Base-by-base conservation (phyloP, 2,329 filamentous ascomycete species). In the Xenosphaeropsis pyriputrescens region DNA sequence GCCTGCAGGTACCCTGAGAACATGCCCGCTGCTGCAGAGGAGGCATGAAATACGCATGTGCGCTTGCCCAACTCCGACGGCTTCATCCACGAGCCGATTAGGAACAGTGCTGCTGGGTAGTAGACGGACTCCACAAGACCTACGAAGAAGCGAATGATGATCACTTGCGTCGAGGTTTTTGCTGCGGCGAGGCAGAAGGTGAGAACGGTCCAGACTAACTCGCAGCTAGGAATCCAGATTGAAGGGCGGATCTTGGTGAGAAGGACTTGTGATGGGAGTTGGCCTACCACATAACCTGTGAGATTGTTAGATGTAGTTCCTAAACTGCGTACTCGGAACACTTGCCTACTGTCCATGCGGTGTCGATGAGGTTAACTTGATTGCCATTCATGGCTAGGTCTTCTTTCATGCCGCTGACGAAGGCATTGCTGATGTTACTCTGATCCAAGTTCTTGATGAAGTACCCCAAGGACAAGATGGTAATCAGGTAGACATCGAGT, bases 211-310 rank as follows among this genome's bases (percentile, higher is more conserved):
- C 58, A 61, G 1, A 53, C 44, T 8, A 61, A 34, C 38, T 63
- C 61, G 29, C 59, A 60, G 4, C 56, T 50, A 0, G 63, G 63
- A 2, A 67, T 57, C 58, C 57, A 63, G 36, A 62, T 51, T 4
- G 58, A 61, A 0, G 63, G 63, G 2, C 61, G 55, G 6, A 65
- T 50, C 43, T 53, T 56, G 1, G 56, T 62, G 44, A 59, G 54
- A 40, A 61, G 53, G 29, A 63, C 40, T 29, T 59, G 61, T 5
- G 54, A 57, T 2, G 60, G 57, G 31, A 57, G 52, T 29, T 62
- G 54, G 0, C 59, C 57, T 53, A 78, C 58, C 0, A 72, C 67
- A 44, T 79, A 79, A 7, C 74, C 74, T 26, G 8, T 26, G 8
- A 26, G 22, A 9, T 26, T 5, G 22, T 26, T 26, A 26, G 22